phyloP scores from a whole-genome alignment of 1,139 yeast genomes.

The Arxiozyma slooffiae region DNA sequence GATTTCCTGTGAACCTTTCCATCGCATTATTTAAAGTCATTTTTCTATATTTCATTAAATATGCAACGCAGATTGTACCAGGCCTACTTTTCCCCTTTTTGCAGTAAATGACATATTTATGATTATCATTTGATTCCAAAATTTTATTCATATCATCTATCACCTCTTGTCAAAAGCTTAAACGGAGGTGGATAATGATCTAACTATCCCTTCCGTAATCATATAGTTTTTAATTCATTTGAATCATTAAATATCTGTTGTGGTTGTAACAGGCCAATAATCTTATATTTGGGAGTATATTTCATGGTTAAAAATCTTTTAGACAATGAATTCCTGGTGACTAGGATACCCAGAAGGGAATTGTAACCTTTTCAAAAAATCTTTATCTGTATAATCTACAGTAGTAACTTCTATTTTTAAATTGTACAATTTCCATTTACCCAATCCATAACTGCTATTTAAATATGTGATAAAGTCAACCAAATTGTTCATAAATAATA shows the following conservation, averaged over 20 bases:
- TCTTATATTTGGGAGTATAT: not conserved
- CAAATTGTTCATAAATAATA: constrained; percentile 39
- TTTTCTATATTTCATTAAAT: constrained; percentile 43
- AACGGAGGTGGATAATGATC: constrained; percentile 79
- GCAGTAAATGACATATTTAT: constrained; percentile 54
- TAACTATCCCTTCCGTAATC: constrained; percentile 36
- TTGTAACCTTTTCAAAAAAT: constrained; percentile 10
- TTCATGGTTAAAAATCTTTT: not conserved
- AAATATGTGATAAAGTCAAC: constrained; percentile 44
- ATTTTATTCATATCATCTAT: constrained; percentile 41
- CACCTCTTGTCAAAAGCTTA: constrained; percentile 35
- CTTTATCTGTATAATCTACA: constrained; percentile 39
- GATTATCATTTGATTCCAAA: constrained; percentile 35
- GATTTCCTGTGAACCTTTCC: constrained; percentile 40
- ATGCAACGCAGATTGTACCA: constrained; percentile 68
- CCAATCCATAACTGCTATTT: constrained; percentile 37
- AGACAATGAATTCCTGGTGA: not conserved
- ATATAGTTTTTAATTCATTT: not conserved
- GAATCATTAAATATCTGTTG: not conserved
- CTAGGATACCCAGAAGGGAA: constrained; percentile 1
- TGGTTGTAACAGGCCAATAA: not conserved
- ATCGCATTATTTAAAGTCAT: constrained; percentile 40
- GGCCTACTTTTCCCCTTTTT: constrained; percentile 89
- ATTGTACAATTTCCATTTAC: constrained; percentile 66
- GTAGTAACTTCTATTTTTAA: constrained; percentile 52